Percentiles rank a stretch among this genome's conserved stretches.
Conservation (phyloP, 805 yeast species). For the Cephaloascus fragrans region DNA sequence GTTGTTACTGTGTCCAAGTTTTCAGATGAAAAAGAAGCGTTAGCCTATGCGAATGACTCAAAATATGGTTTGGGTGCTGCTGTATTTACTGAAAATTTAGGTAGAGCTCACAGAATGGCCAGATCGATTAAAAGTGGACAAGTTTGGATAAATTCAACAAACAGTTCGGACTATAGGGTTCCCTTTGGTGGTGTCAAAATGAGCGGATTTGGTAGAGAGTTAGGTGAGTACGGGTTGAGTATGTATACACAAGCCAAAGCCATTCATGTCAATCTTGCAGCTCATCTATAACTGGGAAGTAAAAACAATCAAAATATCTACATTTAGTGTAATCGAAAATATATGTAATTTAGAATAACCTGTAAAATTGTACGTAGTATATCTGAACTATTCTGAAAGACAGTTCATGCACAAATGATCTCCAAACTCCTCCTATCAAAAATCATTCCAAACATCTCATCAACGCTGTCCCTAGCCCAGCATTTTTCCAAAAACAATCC, state of each 20-base stretch:
- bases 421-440: background rate
- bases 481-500: background rate
- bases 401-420: background rate
- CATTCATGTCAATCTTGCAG: slow-evolving; percentile 58
- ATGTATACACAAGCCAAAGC: slow-evolving; percentile 60
- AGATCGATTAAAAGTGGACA: slow-evolving; percentile 29
- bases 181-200: slow-evolving; percentile 67
- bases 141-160: slow-evolving; percentile 51
- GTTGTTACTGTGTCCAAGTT: slow-evolving; percentile 34
- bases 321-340: no score
- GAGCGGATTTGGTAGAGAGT: slow-evolving; percentile 60
- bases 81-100: slow-evolving; percentile 27
- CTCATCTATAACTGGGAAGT: no score
- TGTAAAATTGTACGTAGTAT: no score
- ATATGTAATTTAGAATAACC: no score
- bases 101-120: slow-evolving; percentile 28
- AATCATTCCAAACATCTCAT: slow-evolving; percentile 1
- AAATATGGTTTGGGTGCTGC: slow-evolving; percentile 39
- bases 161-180: slow-evolving; percentile 43
- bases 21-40: slow-evolving; percentile 31
- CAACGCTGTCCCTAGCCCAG: background rate
- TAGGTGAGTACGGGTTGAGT: slow-evolving; percentile 55
- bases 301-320: no score
- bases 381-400: no score
- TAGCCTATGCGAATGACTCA: slow-evolving; percentile 30